Evolutionary conservation across 2,329 filamentous ascomycete genomes (phyloP), one percentile per base, ranked within the genome.

Genomic region (Zalaria sp.): DNA sequence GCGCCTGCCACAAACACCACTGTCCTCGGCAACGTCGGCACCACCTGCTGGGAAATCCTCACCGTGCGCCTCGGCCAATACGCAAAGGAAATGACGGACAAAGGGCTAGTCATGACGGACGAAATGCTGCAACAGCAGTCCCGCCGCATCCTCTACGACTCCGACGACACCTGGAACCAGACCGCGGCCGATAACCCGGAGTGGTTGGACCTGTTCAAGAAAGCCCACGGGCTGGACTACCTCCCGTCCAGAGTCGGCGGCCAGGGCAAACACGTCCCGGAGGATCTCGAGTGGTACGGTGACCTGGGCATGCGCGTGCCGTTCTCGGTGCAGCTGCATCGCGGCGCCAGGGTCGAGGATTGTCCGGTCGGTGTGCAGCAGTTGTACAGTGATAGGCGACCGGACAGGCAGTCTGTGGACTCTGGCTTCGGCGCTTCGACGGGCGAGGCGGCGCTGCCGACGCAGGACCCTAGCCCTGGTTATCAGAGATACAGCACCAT

Each of bases 1-100:
- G 29, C 29, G 29, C 29, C 29, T 32, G 29, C 7, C 29, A 32
- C 29, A 32, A n/a, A 32, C 29, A n/a, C n/a, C n/a, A n/a, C 29
- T 32, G n/a, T 7, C 7, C 7, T 7, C 7, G 29, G 29, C n/a
- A 32, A 32, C 29, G 29, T 32, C n/a, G 29, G 7, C 7, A 45
- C 55, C 1, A 70, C 66, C 1, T 69, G 66, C 50, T 70, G 67
- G 67, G 67, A 70, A 42, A 63, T 69, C 8, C 52, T 71, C 8
- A 69, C 67, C 0, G 56, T 70, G 1, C 54, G 62, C 6, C 53
- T 71, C 4, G 67, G 66, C 29, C 59, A 55, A 31, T 69, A 61
- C 42, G 66, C 65, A 4, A 61, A 63, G 40, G 51, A 59, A 18
- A 55, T 64, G 45, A 50, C 53, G 8, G 49, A 60, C 10, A 57